phyloP scores from a whole-genome alignment of 2,329 filamentous ascomycete species.

The Chaetomiaceae sp. region DNA sequence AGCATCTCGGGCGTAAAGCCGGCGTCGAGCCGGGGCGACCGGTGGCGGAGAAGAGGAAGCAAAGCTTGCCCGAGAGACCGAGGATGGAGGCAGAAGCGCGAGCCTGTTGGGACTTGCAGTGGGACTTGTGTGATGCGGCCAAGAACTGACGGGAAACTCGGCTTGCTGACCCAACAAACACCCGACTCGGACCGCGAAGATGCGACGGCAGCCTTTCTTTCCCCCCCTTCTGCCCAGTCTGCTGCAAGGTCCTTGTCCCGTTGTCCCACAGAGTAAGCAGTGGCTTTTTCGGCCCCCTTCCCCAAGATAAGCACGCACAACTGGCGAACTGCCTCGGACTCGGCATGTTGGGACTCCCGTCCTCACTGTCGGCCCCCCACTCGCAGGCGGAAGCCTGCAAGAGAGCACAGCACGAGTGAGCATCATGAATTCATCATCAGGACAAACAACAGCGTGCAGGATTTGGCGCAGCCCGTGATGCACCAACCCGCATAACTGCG shows the following conservation, averaged over 20 bases:
- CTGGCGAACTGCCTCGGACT: too few relatives aligned
- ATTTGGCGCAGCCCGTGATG: conserved; percentile 1
- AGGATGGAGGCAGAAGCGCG: too few relatives aligned
- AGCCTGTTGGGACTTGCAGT: too few relatives aligned
- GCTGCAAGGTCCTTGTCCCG: too few relatives aligned
- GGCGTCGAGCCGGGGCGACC: background rate
- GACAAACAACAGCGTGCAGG: background rate
- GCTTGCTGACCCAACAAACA: too few relatives aligned
- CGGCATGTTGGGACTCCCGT: too few relatives aligned
- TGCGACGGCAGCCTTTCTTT: background rate
- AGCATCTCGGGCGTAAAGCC: conserved; percentile 8
- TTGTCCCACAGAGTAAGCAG: too few relatives aligned
- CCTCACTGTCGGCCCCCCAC: background rate
- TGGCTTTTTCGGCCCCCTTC: too few relatives aligned
- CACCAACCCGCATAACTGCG: background rate
- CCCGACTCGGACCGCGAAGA: too few relatives aligned
- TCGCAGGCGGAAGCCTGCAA: background rate
- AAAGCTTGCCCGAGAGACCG: background rate
- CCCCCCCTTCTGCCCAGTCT: too few relatives aligned
- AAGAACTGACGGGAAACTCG: too few relatives aligned
- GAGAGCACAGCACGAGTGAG: background rate
- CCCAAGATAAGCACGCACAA: too few relatives aligned
- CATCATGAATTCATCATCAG: background rate
- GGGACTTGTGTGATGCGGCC: background rate
- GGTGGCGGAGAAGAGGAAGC: background rate